phyloP scores from a whole-genome alignment of 176 grass and related monocot species.

The Oryza rufipogon region DNA sequence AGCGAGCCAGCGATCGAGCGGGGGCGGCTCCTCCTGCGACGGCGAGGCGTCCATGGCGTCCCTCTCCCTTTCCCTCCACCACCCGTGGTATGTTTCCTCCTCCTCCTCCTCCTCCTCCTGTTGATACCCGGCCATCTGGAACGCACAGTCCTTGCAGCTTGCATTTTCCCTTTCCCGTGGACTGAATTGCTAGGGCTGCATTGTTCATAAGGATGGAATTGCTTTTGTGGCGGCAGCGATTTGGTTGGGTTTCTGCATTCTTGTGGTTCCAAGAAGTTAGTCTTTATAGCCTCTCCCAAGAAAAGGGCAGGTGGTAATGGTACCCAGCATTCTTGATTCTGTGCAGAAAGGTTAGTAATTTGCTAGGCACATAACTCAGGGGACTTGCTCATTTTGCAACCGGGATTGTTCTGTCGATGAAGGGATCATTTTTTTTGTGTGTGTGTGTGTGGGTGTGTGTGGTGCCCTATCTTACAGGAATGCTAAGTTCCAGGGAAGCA shows the following conservation, averaged over 20 bases:
- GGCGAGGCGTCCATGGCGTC: conserved; percentile 54
- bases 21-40: conserved; percentile 23
- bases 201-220: not conserved
- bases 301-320: not conserved
- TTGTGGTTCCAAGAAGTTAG: not conserved
- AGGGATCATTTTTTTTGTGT: not conserved
- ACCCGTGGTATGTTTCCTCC: conserved; percentile 45
- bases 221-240: not conserved
- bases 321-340: not conserved
- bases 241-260: not conserved
- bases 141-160: not conserved
- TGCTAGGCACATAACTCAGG: not conserved
- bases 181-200: not conserved
- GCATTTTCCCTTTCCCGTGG: not conserved
- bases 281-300: not conserved
- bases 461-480: not conserved
- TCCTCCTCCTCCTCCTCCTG: not conserved
- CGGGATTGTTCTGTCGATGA: not conserved
- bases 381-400: conserved; percentile 12
- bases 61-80: conserved; percentile 56
- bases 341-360: not conserved
- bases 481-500: not conserved
- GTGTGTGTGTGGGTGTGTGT: not conserved
- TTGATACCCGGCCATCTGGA: not conserved
- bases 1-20: conserved; percentile 4